These are phyloP conservation scores for Metschnikowia corniflorae DNA, from an alignment of 805 yeast genomes.

Conservation along the genomic window DNA sequence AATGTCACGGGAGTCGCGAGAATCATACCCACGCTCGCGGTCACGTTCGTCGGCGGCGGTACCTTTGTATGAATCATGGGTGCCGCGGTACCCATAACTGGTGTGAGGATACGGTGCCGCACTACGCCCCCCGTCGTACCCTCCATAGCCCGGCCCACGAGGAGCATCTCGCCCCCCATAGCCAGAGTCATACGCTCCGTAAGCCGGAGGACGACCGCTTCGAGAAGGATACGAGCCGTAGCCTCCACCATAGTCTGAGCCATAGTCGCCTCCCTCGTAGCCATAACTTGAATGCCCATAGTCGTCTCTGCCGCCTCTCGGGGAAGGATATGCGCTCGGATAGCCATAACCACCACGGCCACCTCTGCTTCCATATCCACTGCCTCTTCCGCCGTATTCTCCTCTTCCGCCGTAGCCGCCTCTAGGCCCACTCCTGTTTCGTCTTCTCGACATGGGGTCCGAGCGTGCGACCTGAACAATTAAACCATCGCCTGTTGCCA, in stretches of 20 bases:
- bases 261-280: constrained; percentile 13
- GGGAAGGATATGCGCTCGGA: constrained; percentile 17
- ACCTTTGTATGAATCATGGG: constrained; percentile 20
- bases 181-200: constrained; percentile 19
- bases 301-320: constrained; percentile 22
- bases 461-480: constrained; percentile 55
- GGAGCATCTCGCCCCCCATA: constrained; percentile 17
- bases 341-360: constrained; percentile 27
- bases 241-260: constrained; percentile 24
- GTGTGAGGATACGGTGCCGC: constrained; percentile 13
- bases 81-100: constrained; percentile 17
- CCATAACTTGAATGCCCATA: constrained; percentile 19
- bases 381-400: constrained; percentile 21
- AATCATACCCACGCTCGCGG: constrained; percentile 18
- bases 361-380: constrained; percentile 12
- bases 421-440: constrained; percentile 25
- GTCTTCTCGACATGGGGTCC: constrained; percentile 45
- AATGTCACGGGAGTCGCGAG: too few species aligned
- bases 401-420: constrained; percentile 20
- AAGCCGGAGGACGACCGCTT: constrained; percentile 11
- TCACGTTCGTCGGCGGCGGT: constrained; percentile 19
- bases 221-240: constrained; percentile 14
- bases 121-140: constrained; percentile 5
- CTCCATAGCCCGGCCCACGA: constrained; percentile 17
- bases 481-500: constrained; percentile 40